Evolutionary conservation across 768 basidiomycete genomes (phyloP), one percentile per base, ranked within the genome.

Genomic region (Suillus bovinus): DNA sequence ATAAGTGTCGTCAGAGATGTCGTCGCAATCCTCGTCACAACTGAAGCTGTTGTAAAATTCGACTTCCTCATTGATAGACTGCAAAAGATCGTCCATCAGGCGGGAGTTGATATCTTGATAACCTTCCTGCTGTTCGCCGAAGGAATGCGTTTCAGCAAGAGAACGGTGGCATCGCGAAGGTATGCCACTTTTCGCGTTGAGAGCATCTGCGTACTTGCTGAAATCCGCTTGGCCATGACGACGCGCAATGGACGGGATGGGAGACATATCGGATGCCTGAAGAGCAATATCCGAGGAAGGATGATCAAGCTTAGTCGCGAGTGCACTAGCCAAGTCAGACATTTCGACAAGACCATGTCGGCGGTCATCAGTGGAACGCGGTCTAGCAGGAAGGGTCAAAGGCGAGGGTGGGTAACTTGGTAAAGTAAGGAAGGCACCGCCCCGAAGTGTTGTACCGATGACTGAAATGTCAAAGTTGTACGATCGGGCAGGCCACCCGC

Each of bases 401-500:
- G 50, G 31, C 6, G 20, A 52, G 31, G 29, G 31, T 33, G 14
- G 29, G n/a, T 10, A n/a, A 33, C 50, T 20, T 11, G 50, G 50
- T 52, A 33, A 20, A 52, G 50, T 31, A 33, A 52, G 50, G 50
- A 52, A 52, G 31, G 50, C 50, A 13, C 50, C 31, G 5, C 20
- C 50, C 20, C 50, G 50, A 31, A 52, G 31, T 29, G 50, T 52
- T 52, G 50, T 52, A 33, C 50, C 50, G 3, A 52, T 31, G 20
- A 52, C 50, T n/a, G 29, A 33, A 13, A 52, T 52, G 20, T 52
- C 31, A n/a, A 52, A 52, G 50, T 52, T n/a, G 50, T 52, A 52
- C 6, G 50, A 52, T 31, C 31, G 50, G n/a, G 31, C 31, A 7
- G 50, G 11, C 50, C 10, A n/a, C 29, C 33, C 50, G 50, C 31